Evolutionary conservation across 2,329 filamentous ascomycete species (phyloP).

Genomic region (Amesomyces nigricolor): DNA sequence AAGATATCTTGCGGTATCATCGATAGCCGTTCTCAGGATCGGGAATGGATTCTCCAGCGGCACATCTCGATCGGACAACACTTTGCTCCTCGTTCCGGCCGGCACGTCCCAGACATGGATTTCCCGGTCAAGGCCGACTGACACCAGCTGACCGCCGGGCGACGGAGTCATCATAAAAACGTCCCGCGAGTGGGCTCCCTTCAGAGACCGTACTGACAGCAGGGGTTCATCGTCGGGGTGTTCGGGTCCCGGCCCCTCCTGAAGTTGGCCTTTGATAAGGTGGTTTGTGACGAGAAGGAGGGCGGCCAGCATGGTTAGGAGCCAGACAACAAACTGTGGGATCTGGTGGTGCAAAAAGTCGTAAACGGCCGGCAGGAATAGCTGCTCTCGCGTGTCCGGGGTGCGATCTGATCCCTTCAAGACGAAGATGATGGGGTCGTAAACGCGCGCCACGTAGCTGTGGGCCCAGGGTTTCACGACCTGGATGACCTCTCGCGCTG

Average conservation of each 20-base stretch:
- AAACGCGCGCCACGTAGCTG: slow-evolving; percentile 68
- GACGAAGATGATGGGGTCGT: slow-evolving; percentile 69
- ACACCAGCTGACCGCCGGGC: slow-evolving; percentile 59
- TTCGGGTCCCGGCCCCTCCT: slow-evolving; percentile 40
- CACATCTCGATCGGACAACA: slow-evolving; percentile 36
- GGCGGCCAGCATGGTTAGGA: slow-evolving; percentile 57
- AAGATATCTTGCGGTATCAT: slow-evolving; percentile 58
- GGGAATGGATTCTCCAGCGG: slow-evolving; percentile 46
- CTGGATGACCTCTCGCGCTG: slow-evolving; percentile 69
- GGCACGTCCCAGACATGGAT: slow-evolving; percentile 62
- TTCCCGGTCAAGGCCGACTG: slow-evolving; percentile 63
- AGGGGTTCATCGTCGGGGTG: slow-evolving; percentile 44
- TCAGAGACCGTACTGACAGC: slow-evolving; percentile 56
- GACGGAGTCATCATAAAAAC: slow-evolving; percentile 60
- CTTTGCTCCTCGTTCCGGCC: slow-evolving; percentile 38
- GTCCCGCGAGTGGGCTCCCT: slow-evolving; percentile 62
- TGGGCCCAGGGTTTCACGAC: slow-evolving; percentile 66
- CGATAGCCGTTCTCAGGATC: slow-evolving; percentile 58
- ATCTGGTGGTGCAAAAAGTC: slow-evolving; percentile 62
- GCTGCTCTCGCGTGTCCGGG: slow-evolving; percentile 43
- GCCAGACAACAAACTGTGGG: slow-evolving; percentile 54
- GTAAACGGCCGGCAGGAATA: slow-evolving; percentile 53
- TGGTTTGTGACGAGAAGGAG: slow-evolving; percentile 69
- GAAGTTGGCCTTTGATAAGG: slow-evolving; percentile 61
- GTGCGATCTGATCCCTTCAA: slow-evolving; percentile 62